Base-by-base conservation (phyloP, 805 yeast genomes). In the Kodamaea leandrae region DNA sequence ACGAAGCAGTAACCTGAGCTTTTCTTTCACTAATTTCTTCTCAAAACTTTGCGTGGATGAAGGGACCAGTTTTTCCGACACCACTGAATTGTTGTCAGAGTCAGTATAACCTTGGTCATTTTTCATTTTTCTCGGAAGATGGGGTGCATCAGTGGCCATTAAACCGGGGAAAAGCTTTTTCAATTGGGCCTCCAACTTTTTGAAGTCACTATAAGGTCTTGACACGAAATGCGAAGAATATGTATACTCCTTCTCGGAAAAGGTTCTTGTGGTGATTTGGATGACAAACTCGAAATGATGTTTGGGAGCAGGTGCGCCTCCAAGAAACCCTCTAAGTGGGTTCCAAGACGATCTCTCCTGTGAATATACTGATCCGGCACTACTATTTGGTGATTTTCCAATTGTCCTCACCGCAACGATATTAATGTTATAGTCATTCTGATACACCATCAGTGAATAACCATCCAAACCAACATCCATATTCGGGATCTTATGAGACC, bases 1-100 rank as follows among this genome's bases (percentile, higher is more conserved):
- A 35, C 97, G 70, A 33, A 91, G 68, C 0, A 95, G 77, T 7
- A 88, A 71, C 32, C 98, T 68, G 50, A 87, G 74, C 48, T 80
- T 82, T 58, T 91, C 98, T 20, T 95, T 73, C 2, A 80, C 76
- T 21, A 86, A 66, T 26, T 55, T 43, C 18, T 23, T 38, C n/a
- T 14, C 13, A 17, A 8, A 4, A 8, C 5, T 12, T 13, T 13
- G 23, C 35, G 21, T 10, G 17, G 33, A 7, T 6, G 24, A 9
- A n/a, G 13, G 13, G 5, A 5, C 29, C 7, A 63, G 67, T 14
- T 7, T 33, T 41, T 5, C 15, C 27, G 29, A 6, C 44, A 6
- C 28, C 20, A n/a, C 23, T 32, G 23, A 4, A 3, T 2, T 7
- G 6, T 28, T 36, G 4, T 15, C 43, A n/a, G n/a, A n/a, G 14